Evolutionary conservation across 371 early-diverging fungal genomes (phyloP), one percentile per base, ranked within the genome.

Genomic region (Mortierella sp.): DNA sequence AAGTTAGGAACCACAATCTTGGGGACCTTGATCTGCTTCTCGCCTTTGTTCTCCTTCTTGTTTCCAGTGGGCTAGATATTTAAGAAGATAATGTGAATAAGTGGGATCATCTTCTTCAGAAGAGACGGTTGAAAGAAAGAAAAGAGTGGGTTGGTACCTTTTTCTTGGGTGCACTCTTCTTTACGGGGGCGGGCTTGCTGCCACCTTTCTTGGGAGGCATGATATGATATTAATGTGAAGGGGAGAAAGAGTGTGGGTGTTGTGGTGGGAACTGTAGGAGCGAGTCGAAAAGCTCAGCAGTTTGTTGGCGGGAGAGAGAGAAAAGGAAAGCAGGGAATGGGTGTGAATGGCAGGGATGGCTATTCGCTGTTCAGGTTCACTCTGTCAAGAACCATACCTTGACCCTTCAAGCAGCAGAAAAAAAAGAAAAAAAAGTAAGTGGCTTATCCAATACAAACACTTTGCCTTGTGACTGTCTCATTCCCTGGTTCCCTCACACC

Each of bases 21-120:
- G 72, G 87, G 87, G 24, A 86, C 82, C 72, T 86, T 86, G 87
- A 86, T 86, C 74, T 86, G 87, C 63, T 86, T 86, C 45, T 86
- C 87, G 6, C 75, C 26, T 65, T 82, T 82, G 21, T 65, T 65
- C 10, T 86, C 87, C 65, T 86, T 86, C 73, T 82, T 82, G 75
- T 72, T 70, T 65, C 31, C 55, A 45, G 31, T 50, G 45, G 72
- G 44, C 70, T 77, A 48, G 3, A 70, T 45, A 21, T n/a, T 0
- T n/a, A 45, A 14, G 45, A 72, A 14, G 21, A 38, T 10, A 26
- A 34, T 28, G 52, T 68, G n/a, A 57, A 42, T 48, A 47, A 48
- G 19, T 31, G 28, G 45, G 34, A 19, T 58, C 0, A 31, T 48
- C 31, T 58, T 14, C 10, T 55, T 21, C 42, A 44, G 70, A 52